Conservation (phyloP, 2,329 filamentous ascomycete genomes). For the Bisporella sp. region DNA sequence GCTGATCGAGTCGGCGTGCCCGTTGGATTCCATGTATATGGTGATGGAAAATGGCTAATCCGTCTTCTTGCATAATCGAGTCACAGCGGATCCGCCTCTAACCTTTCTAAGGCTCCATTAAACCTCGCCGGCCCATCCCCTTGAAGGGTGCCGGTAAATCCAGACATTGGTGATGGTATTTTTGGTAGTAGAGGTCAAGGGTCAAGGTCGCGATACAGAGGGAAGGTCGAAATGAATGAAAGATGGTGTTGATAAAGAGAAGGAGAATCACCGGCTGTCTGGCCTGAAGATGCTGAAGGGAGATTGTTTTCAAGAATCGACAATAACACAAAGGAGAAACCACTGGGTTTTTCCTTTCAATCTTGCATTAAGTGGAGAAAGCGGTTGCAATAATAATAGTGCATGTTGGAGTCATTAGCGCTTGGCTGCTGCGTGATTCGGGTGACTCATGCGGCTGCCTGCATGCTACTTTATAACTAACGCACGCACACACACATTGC, state of each 20-base stretch:
- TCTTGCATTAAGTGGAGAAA: neutral
- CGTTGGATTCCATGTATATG: conserved; percentile 11
- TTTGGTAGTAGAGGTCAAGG: neutral
- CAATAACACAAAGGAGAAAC: neutral
- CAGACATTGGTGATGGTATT: too few relatives aligned
- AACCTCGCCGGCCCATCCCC: conserved; percentile 6
- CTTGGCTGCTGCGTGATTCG: too few relatives aligned
- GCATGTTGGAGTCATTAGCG: too few relatives aligned
- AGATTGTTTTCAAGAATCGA: neutral
- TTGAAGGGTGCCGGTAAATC: conserved; percentile 3
- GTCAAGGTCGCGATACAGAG: too few relatives aligned
- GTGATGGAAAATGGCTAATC: conserved; percentile 9
- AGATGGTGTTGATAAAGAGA: too few relatives aligned
- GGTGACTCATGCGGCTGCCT: too few relatives aligned
- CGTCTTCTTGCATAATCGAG: conserved; percentile 5
- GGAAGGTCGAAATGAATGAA: too few relatives aligned
- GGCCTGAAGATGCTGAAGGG: neutral
- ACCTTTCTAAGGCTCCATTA: conserved; percentile 6
- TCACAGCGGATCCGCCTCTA: conserved; percentile 8
- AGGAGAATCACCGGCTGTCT: too few relatives aligned
- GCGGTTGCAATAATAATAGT: neutral
- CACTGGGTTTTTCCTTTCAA: conserved; percentile 1
- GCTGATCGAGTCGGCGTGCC: conserved; percentile 11
- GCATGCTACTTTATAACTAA: too few relatives aligned
- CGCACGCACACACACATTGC: neutral